Conservation (phyloP, 129 eudicot species). For the Lactuca saligna region DNA sequence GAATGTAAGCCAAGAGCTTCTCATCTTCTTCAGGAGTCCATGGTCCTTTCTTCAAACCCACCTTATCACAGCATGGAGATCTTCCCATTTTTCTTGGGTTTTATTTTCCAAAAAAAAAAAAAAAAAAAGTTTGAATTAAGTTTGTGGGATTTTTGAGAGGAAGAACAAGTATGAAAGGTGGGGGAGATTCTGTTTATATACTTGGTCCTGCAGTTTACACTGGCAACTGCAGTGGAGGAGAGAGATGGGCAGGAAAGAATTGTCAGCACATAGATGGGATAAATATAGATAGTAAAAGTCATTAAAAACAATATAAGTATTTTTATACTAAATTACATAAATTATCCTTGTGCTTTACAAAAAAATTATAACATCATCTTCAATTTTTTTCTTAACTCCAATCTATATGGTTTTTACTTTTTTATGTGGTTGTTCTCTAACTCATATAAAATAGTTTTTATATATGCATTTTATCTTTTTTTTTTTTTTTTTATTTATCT, state of each 20-base stretch:
- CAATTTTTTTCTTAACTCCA: too few relatives aligned
- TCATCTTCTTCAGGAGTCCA: slow-evolving; percentile 98
- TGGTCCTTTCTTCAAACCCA: slow-evolving; percentile 89
- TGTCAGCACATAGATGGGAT: slow-evolving; percentile 34
- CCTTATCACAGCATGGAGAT: slow-evolving; percentile 78
- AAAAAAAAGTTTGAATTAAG: background rate
- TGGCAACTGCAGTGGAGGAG: slow-evolving; percentile 2
- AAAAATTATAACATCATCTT: too few relatives aligned
- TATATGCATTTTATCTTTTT: too few relatives aligned
- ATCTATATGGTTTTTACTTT: too few relatives aligned
- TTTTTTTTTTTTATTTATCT: too few relatives aligned
- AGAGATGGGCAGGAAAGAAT: slow-evolving; percentile 26
- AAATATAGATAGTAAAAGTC: slow-evolving; percentile 26
- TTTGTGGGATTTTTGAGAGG: slow-evolving; percentile 10
- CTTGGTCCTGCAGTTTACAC: background rate
- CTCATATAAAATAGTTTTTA: too few relatives aligned
- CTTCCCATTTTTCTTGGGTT: slow-evolving; percentile 56
- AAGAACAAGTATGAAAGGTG: slow-evolving; percentile 20
- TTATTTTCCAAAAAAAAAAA: background rate
- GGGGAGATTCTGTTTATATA: slow-evolving; percentile 24
- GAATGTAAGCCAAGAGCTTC: slow-evolving; percentile 74
- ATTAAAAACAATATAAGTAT: background rate
- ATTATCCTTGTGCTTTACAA: too few relatives aligned
- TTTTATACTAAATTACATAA: too few relatives aligned
- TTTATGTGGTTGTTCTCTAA: too few relatives aligned